Evolutionary conservation across 208 protist species (phyloP), one percentile per base, ranked within the genome.

Genomic region (Leptomonas seymouri): DNA sequence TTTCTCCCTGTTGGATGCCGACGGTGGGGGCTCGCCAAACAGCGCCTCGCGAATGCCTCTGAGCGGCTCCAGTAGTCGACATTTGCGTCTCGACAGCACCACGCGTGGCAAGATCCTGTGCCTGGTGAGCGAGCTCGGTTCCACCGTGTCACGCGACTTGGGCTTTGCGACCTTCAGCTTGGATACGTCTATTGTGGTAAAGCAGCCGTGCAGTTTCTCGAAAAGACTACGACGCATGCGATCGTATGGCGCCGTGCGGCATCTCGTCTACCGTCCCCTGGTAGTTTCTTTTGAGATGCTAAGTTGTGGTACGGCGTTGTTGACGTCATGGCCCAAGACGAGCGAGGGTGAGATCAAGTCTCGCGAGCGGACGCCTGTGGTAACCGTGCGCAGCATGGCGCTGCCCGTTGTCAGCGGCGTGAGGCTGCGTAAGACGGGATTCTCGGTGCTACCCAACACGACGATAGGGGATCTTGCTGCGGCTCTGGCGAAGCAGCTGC

Each of bases 71-170:
- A 41, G 34, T 39, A 39, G 31, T 36, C 18, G 11, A 30, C 66
- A 46, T n/a, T 44, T 74, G 9, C 74, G 30, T 39, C 49, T 78
- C 11, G 42, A 60, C 61, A 58, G 53, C 61, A 49, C 27, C 20
- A 30, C 63, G 31, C 69, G 66, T 21, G 76, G 60, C 1, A 75
- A 83, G 57, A 56, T 87, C 20, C 25, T 62, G 16, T 42, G 27
- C 1, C 71, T 82, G 20, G 58, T 50, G 28, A 53, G 61, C 15
- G 74, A 79, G 48, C 62, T 85, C 21, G 67, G 64, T n/a, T 53
- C 63, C 2, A 65, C 65, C 0, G 78, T 86, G 21, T 78, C 64
- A 18, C 76, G 79, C 48, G 63, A 76, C 31, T 63, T 86, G 25
- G 81, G 81, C 18, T 67, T 86, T 11, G 49, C 81, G 53, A 55